phyloP scores from a whole-genome alignment of 2,329 filamentous ascomycete genomes.

The Epichloe hybrida region DNA sequence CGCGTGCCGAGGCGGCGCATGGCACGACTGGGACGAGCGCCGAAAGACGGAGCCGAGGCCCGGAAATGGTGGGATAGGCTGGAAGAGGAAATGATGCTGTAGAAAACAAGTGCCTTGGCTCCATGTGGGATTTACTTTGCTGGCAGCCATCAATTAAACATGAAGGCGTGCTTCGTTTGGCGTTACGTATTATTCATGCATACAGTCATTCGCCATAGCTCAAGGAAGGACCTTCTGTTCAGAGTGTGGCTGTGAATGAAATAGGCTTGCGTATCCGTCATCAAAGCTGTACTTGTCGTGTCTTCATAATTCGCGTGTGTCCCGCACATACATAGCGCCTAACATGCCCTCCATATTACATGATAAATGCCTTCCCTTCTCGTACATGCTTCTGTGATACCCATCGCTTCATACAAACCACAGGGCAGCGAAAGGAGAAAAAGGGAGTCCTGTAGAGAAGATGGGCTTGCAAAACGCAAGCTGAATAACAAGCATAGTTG shows the following conservation, averaged over 20 bases:
- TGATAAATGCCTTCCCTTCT: neutral
- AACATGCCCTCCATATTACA: neutral
- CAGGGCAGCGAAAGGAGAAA: neutral
- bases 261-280: neutral
- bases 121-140: neutral
- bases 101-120: conserved; percentile 1
- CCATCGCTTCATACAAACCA: neutral
- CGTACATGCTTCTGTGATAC: neutral
- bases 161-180: too few species aligned
- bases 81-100: conserved; percentile 18
- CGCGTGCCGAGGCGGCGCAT: conserved; percentile 12
- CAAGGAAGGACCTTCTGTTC: too few species aligned
- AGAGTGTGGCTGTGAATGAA: neutral
- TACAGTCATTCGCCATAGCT: too few species aligned
- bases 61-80: conserved; percentile 17
- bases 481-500: neutral
- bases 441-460: neutral
- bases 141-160: too few species aligned
- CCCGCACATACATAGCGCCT: neutral
- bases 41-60: conserved; percentile 8
- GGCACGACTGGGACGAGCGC: conserved; percentile 10
- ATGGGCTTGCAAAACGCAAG: neutral
- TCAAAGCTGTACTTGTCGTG: neutral
- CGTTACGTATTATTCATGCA: too few species aligned
- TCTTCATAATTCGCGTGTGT: neutral